Evolutionary conservation across 192 early-diverging fungal genomes (phyloP).

Genomic region (Podochytrium sp.): DNA sequence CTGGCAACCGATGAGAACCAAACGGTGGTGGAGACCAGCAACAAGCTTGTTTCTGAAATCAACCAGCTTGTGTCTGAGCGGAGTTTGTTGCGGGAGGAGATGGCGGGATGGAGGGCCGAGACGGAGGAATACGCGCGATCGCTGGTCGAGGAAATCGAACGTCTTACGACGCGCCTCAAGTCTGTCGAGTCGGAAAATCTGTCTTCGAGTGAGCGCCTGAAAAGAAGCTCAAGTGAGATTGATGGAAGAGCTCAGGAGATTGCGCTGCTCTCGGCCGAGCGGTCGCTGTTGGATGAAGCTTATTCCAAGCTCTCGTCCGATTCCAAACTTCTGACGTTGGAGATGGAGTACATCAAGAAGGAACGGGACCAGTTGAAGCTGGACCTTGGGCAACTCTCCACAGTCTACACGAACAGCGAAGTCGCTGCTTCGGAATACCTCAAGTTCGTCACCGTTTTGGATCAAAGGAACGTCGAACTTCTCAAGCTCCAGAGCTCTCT

Average conservation of each 20-base stretch:
- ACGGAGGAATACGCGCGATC: background rate
- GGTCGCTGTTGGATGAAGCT: background rate
- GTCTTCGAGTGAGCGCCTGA: background rate
- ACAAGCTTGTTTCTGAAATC: background rate
- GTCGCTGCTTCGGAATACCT: background rate
- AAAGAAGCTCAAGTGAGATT: background rate
- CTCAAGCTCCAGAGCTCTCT: background rate
- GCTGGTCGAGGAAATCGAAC: background rate
- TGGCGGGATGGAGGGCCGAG: background rate
- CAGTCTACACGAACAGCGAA: background rate
- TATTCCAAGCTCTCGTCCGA: background rate
- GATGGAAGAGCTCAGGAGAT: background rate
- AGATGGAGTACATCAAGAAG: background rate
- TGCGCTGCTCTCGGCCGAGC: background rate
- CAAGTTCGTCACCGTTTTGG: background rate
- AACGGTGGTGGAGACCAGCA: background rate
- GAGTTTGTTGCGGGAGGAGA: background rate
- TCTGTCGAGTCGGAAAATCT: background rate
- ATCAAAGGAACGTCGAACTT: background rate
- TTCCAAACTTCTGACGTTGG: background rate
- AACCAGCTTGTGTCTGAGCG: background rate
- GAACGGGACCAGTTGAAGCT: slow-evolving; percentile 3
- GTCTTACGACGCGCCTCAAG: background rate
- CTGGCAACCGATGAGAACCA: background rate
- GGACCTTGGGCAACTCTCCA: background rate